Evolutionary conservation across 129 eudicot genomes (phyloP).

Genomic region (Mikania micrantha): DNA sequence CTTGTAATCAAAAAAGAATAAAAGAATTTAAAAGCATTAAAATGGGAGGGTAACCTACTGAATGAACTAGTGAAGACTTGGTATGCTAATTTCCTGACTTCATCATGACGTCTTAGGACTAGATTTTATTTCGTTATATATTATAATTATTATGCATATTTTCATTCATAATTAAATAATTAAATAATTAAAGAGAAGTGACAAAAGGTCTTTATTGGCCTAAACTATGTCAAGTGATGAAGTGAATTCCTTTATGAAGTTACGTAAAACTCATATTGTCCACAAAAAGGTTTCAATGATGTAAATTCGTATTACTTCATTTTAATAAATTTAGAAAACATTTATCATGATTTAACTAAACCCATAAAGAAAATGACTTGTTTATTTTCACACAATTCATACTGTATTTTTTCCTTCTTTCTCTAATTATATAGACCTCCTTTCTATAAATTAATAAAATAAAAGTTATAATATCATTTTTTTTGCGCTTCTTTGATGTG

Average conservation of each 20-base stretch:
- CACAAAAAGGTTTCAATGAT: not conserved
- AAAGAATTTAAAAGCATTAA: not conserved
- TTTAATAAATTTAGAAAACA: not conserved
- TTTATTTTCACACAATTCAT: too few species aligned
- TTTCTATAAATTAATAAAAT: too few species aligned
- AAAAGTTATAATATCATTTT: too few species aligned
- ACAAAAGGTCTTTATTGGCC: not conserved
- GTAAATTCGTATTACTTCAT: not conserved
- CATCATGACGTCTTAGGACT: constrained; percentile 11
- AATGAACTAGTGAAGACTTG: constrained; percentile 11
- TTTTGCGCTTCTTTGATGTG: too few species aligned
- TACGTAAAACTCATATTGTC: not conserved
- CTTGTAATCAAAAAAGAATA: not conserved
- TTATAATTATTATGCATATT: not conserved
- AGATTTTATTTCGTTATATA: not conserved
- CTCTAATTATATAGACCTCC: too few species aligned
- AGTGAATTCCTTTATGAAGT: not conserved
- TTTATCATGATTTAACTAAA: too few species aligned
- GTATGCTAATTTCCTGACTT: constrained; percentile 11
- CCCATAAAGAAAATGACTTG: too few species aligned
- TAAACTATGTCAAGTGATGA: not conserved
- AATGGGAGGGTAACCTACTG: constrained; percentile 12
- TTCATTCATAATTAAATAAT: not conserved
- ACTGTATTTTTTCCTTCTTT: too few species aligned
- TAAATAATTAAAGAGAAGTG: not conserved